Evolutionary conservation across 164 flowering plant genomes (phyloP).

Genomic region (Berberis thunbergii): DNA sequence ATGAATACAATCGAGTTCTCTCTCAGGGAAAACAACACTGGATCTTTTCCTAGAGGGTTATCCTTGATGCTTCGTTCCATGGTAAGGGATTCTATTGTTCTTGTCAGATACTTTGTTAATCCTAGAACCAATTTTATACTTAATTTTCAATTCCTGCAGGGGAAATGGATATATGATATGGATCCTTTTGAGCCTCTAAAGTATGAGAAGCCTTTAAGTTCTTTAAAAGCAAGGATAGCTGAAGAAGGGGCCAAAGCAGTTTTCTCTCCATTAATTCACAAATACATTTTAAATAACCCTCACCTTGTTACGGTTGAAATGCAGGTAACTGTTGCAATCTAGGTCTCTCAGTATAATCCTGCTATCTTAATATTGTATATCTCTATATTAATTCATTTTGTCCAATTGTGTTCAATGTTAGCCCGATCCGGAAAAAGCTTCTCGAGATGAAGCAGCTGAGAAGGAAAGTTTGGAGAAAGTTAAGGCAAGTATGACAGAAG

Average conservation of each 20-base stretch:
- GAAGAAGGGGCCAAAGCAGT: constrained; percentile 89
- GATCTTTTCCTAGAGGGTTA: constrained; percentile 96
- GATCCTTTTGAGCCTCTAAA: constrained; percentile 94
- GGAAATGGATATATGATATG: constrained; percentile 97
- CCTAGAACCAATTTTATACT: not conserved
- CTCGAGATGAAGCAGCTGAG: constrained; percentile 83
- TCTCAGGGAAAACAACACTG: constrained; percentile 94
- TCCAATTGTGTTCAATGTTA: constrained; percentile 17
- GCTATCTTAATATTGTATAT: too few species aligned
- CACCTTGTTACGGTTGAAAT: constrained; percentile 88
- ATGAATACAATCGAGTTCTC: constrained; percentile 99
- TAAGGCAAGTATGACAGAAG: constrained; percentile 84
- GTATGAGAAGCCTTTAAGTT: constrained; percentile 74
- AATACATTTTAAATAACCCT: constrained; percentile 79
- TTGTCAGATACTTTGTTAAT: too few species aligned
- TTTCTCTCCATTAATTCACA: constrained; percentile 73
- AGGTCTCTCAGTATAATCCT: not conserved
- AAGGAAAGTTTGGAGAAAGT: constrained; percentile 61
- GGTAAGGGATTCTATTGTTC: constrained; percentile 30
- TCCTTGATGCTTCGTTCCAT: constrained; percentile 91
- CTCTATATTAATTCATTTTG: not conserved
- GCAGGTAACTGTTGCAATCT: constrained; percentile 50
- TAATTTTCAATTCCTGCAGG: constrained; percentile 30
- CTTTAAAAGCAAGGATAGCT: constrained; percentile 73
- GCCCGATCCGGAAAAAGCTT: constrained; percentile 97